Conservation (phyloP, 176 grass and related monocot genomes). For the Lolium multiflorum region DNA sequence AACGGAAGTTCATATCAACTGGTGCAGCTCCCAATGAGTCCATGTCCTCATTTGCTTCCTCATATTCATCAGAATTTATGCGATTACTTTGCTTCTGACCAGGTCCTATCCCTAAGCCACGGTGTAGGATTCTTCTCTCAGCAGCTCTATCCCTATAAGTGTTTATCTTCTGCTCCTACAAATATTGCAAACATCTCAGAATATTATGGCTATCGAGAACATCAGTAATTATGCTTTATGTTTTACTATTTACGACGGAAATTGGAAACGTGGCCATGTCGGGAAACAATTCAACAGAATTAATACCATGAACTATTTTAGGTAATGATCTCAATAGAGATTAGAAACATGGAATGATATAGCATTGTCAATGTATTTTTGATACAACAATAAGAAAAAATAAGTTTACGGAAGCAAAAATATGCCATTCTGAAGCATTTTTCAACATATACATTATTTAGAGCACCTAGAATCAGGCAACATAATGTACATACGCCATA, state of each 20-base stretch:
- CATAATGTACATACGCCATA: not conserved
- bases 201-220: slow-evolving; percentile 21
- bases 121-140: slow-evolving; percentile 78
- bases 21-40: slow-evolving; percentile 51
- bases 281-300: slow-evolving; percentile 21
- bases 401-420: slow-evolving; percentile 14
- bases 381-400: not conserved
- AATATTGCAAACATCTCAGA: slow-evolving; percentile 43
- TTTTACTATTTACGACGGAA: not conserved
- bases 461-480: slow-evolving; percentile 18
- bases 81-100: slow-evolving; percentile 58
- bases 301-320: not conserved
- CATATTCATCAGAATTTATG: slow-evolving; percentile 35
- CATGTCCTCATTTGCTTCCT: slow-evolving; percentile 47
- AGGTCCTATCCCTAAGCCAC: slow-evolving; percentile 71
- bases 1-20: slow-evolving; percentile 59
- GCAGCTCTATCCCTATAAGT: slow-evolving; percentile 88
- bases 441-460: slow-evolving; percentile 9
- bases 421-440: not conserved
- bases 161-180: slow-evolving; percentile 49
- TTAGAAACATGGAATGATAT: slow-evolving; percentile 33
- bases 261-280: slow-evolving; percentile 4
- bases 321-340: not conserved
- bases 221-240: slow-evolving; percentile 6
- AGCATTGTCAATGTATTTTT: not conserved